These are phyloP conservation scores for Leucaena leucocephala DNA, from an alignment of 306 rosid species.

Conservation along the genomic window DNA sequence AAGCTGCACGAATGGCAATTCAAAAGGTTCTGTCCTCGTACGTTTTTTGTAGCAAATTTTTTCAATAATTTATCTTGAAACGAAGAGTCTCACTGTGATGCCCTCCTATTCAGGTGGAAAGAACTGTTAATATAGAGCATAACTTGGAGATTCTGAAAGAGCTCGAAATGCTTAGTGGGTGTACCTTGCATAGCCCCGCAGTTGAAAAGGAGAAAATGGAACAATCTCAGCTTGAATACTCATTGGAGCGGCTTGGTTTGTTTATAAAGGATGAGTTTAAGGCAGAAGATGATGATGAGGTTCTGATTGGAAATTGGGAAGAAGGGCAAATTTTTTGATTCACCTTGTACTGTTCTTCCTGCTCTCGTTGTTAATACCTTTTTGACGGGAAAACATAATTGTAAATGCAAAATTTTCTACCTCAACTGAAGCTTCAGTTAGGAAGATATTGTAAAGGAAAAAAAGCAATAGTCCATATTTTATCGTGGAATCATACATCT, in stretches of 20 bases:
- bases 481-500: neutral
- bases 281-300: conserved; percentile 62
- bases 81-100: neutral
- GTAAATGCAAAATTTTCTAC: conserved; percentile 43
- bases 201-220: conserved; percentile 34
- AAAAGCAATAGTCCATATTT: neutral
- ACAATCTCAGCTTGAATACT: conserved; percentile 46
- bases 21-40: conserved; percentile 54
- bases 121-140: conserved; percentile 68
- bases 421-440: neutral
- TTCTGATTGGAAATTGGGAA: conserved; percentile 47
- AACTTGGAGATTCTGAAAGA: conserved; percentile 63
- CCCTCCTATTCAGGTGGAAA: conserved; percentile 56
- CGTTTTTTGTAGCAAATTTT: neutral
- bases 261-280: conserved; percentile 67
- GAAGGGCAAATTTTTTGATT: conserved; percentile 66
- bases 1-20: conserved; percentile 77
- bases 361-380: conserved; percentile 39
- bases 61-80: neutral
- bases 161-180: conserved; percentile 69
- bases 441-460: neutral
- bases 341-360: conserved; percentile 21
- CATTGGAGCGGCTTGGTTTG: conserved; percentile 79
- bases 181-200: conserved; percentile 36
- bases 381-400: conserved; percentile 30